A percentile compares a stretch with the other conserved stretches of the same genome.
phyloP scores from a whole-genome alignment of 176 grass and related monocot species.

The Zizania latifolia region DNA sequence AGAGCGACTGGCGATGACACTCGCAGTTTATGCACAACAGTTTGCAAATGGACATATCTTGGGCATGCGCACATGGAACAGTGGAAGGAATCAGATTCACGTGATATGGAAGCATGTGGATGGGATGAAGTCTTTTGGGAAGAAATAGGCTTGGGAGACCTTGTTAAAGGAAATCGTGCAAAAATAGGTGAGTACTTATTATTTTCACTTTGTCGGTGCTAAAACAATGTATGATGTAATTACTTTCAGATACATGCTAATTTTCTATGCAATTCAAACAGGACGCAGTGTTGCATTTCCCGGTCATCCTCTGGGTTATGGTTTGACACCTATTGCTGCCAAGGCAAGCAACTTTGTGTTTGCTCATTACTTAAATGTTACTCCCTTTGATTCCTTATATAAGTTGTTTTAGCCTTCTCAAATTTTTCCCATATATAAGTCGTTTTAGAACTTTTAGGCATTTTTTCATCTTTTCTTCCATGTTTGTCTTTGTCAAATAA shows the following conservation, averaged over 20 bases:
- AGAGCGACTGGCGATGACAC: slow-evolving; percentile 96
- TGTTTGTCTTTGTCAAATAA: no score
- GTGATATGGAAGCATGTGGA: slow-evolving; percentile 86
- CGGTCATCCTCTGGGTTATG: slow-evolving; percentile 93
- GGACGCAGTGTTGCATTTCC: slow-evolving; percentile 94
- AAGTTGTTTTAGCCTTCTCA: no score
- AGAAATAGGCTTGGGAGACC: slow-evolving; percentile 87
- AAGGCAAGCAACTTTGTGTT: slow-evolving; percentile 61
- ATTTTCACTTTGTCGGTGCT: not conserved
- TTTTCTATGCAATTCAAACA: slow-evolving; percentile 37
- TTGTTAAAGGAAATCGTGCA: slow-evolving; percentile 66
- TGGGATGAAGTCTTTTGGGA: slow-evolving; percentile 97
- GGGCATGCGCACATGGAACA: slow-evolving; percentile 81
- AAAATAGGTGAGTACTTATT: slow-evolving; percentile 65
- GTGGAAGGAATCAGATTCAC: slow-evolving; percentile 60
- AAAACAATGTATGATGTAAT: not conserved
- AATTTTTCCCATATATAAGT: no score
- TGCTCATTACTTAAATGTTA: slow-evolving; percentile 12
- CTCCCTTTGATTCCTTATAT: no score
- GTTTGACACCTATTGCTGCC: slow-evolving; percentile 75
- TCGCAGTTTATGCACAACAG: slow-evolving; percentile 89
- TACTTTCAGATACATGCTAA: slow-evolving; percentile 17
- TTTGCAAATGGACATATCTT: slow-evolving; percentile 96
- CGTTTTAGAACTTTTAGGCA: no score
- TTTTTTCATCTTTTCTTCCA: no score